Evolutionary conservation across 2,329 filamentous ascomycete genomes (phyloP).

Genomic region (Trichoderma sp.): DNA sequence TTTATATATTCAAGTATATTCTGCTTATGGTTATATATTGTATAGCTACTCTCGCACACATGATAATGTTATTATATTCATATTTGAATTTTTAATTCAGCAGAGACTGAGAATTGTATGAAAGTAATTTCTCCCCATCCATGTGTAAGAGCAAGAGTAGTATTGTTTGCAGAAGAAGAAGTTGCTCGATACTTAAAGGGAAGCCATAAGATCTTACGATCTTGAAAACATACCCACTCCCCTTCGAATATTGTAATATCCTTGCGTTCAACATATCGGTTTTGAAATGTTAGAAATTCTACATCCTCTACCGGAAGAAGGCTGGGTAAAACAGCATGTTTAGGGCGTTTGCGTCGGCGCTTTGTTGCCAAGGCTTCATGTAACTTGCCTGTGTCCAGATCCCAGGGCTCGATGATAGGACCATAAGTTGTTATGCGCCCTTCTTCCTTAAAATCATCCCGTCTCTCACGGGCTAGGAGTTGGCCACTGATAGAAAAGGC

Average conservation of each 20-base stretch:
- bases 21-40: no score
- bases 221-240: background rate
- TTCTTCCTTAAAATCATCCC: no score
- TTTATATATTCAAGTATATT: no score
- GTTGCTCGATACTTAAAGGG: background rate
- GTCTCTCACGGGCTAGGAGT: background rate
- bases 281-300: background rate
- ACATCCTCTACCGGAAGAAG: background rate
- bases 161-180: background rate
- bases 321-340: background rate
- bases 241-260: background rate
- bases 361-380: background rate
- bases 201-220: background rate
- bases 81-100: no score
- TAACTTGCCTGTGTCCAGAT: background rate
- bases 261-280: background rate
- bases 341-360: accelerated
- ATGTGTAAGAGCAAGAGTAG: background rate
- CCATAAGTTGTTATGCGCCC: no score
- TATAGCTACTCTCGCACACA: no score
- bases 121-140: background rate
- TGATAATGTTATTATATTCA: no score
- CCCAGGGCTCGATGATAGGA: background rate
- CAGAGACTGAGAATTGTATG: no score
- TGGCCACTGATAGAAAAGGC: background rate